Evolutionary conservation across 352 stramenopile genomes (phyloP), one percentile per base, ranked within the genome.

Genomic region (Globisporangium parvum): DNA sequence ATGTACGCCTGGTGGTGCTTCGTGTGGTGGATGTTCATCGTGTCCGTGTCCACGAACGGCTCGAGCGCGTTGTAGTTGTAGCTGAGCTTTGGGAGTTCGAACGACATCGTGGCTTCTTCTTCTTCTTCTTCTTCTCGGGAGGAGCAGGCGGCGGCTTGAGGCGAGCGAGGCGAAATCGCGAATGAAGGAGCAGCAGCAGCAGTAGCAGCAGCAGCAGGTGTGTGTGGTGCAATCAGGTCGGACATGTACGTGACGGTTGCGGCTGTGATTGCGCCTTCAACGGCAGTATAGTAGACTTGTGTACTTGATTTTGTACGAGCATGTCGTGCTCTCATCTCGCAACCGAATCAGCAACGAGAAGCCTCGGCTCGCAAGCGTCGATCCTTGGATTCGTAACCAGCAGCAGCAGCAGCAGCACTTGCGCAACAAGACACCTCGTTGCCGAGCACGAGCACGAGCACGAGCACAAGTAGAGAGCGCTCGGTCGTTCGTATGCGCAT

Each of bases 11-110:
- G 80, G 80, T 96, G 88, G 70, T 96, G 88, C 70, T 96, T 96
- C 48, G 80, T 91, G 73, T 96, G 88, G 73, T 96, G 88, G 72
- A 95, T 96, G 62, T 93, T 91, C 82, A 96, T 90, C 31, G 87
- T 96, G 35, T 63, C 65, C 57, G 88, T 91, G 70, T 91, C 84
- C 69, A 96, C 87, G 50, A 91, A 91, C 26, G 88, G 88, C 67
- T 93, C 87, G 48, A 96, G 73, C 48, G 87, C 81, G 55, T 89
- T 88, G 69, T 96, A 95, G 49, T 84, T 73, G 69, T 95, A 95
- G 24, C 73, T 60, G 67, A 95, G 75, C 67, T 88, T 81, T 39
- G 80, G 87, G 55, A 93, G 65, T 62, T 85, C 69, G 59, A 91
- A 91, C 65, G 78, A 72, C 83, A 91, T 91, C 21, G 55, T 26